Percentiles rank a stretch among this genome's conserved stretches.
Conservation (phyloP, 1,139 yeast species). For the Pichia norvegensis region DNA sequence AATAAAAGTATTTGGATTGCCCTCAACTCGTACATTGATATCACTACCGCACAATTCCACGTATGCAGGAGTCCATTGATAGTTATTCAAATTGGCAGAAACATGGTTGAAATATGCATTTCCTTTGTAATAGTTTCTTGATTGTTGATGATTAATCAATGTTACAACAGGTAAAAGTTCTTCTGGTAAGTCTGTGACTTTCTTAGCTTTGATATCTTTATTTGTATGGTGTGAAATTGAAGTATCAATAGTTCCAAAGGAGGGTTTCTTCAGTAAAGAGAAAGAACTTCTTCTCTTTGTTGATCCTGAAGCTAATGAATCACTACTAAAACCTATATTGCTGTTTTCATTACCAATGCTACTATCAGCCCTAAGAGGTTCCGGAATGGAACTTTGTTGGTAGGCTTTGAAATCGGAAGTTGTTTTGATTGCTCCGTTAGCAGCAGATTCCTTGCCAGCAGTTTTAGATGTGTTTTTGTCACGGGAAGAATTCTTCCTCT, state of each 20-base stretch:
- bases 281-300: constrained; percentile 1
- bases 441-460: neutral
- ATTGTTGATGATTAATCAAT: constrained; percentile 43
- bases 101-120: neutral
- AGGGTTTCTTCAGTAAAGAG: constrained; percentile 7
- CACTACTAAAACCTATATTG: neutral
- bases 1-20: constrained; percentile 37
- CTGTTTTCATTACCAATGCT: neutral
- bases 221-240: neutral
- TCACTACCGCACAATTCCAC: constrained; percentile 44
- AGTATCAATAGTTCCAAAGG: constrained; percentile 2
- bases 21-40: constrained; percentile 38
- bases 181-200: constrained; percentile 29
- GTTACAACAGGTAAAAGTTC: constrained; percentile 50
- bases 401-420: neutral
- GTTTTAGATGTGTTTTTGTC: neutral
- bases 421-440: neutral
- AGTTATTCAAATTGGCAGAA: neutral
- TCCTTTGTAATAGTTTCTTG: constrained; percentile 43
- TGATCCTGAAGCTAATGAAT: neutral
- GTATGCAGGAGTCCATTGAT: constrained; percentile 19
- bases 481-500: constrained; percentile 11
- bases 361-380: neutral
- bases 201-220: neutral
- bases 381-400: neutral